Evolutionary conservation across 192 early-diverging fungal genomes (phyloP), one percentile per base, ranked within the genome.

Genomic region (Phlyctochytrium planicorne): DNA sequence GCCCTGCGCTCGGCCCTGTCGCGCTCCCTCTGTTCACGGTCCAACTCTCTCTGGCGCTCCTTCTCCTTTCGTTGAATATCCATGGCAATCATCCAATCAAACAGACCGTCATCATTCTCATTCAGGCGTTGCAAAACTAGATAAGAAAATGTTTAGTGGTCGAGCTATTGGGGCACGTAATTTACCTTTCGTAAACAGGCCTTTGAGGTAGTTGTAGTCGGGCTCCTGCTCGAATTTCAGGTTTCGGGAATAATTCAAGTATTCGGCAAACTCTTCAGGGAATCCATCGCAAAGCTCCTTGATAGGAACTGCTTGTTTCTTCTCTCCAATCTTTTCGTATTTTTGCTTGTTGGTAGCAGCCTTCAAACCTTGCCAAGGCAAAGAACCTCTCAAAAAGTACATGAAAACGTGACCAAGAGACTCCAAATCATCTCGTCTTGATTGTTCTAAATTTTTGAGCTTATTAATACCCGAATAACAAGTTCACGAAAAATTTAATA

Each of bases 271-370:
- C 80, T 98, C 95, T 64, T 91, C 89, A 68, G 96, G 96, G 73
- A 89, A 93, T 60, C 90, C 89, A 33, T 93, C 90, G 65, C 94
- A 94, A 29, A 98, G 83, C 66, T 97, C 96, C 68, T 90, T 88
- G 70, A 97, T 86, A 24, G 83, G 81, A 0, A 92, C 92, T 36
- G 87, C 87, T 71, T 95, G 96, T 79, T 98, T 98, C 84, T 94
- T 94, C 78, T 98, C 95, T 37, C 96, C 96, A 78, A 98, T 98
- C 75, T 96, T 94, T 75, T 98, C 96, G 77, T 98, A 98, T 70
- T 98, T 98, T 86, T 98, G 95, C 75, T 97, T 95, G 85, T 98
- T 98, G 65, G 93, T 96, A 20, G 90, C 91, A 0, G 96, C 96
- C 80, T 96, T 97, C 25, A 98, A 78, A 2, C 96, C 96, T 79